Evolutionary conservation across 2,329 filamentous ascomycete genomes (phyloP), one percentile per base, ranked within the genome.

Genomic region (Raffaelea albimanens): DNA sequence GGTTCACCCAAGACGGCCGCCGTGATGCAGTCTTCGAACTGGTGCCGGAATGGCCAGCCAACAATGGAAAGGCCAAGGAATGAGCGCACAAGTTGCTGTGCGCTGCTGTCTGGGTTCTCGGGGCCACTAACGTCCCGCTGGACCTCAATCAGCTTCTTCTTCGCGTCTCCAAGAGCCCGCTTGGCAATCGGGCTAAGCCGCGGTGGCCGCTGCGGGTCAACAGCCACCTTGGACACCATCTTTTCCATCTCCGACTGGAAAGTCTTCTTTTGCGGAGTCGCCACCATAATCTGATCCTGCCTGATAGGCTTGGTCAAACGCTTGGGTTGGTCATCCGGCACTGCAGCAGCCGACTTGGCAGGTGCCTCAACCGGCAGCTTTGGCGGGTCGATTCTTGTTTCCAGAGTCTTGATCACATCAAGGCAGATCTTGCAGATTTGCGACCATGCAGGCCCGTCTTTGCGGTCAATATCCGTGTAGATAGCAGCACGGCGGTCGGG

Each of bases 391-490:
- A 95, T 81, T 41, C 87, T 81, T 8, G 65, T 65, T 48, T 80
- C 78, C 44, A 96, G 76, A 11, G 71, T 71, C 54, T 79, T 78
- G 44, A 96, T 72, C 18, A 85, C 74, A 13, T 78, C 75, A 18
- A 91, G 72, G 57, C 87, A 90, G 7, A 82, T 68, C 18, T 71
- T 68, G 52, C 82, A 81, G 43, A 95, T 75, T 57, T 95, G 88
- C 9, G 81, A 80, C 87, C 88, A 95, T 55, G 86, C 83, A 1
- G 87, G 76, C 0, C 85, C 87, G 40, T 83, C 85, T 46, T 80
- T 79, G 51, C 89, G 84, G 56, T 95, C 87, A 52, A 95, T 86
- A 56, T 97, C 91, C 49, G 82, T 80, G 64, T 87, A 96, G 47
- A 97, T 87, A 19, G 80, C 78, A 62, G 84, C 86, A 45, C 91